Evolutionary conservation across 192 early-diverging fungal genomes (phyloP).

Genomic region (Backusella psychrophila): DNA sequence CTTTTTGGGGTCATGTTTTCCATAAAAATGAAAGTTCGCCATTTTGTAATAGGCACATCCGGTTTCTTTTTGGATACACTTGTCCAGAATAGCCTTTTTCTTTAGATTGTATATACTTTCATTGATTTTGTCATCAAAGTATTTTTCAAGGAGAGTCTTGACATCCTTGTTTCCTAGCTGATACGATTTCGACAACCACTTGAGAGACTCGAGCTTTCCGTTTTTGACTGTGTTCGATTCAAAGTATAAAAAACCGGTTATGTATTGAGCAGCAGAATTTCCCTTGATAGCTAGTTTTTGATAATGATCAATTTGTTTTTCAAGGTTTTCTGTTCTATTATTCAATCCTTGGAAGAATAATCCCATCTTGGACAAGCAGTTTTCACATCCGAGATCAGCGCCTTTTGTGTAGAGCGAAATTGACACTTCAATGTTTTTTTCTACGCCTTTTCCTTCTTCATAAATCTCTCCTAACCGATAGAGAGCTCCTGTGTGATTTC

Average conservation of each 20-base stretch:
- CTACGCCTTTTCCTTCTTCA: not conserved
- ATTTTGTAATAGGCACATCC: not conserved
- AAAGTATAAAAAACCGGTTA: not conserved
- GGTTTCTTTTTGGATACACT: not conserved
- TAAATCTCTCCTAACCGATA: not conserved
- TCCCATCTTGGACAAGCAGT: not conserved
- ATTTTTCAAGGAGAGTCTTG: not conserved
- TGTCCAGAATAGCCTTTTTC: not conserved
- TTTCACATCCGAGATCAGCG: not conserved
- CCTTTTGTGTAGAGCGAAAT: not conserved
- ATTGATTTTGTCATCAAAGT: not conserved
- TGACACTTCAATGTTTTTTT: not conserved
- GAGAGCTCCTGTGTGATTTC: not conserved
- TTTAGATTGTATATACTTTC: not conserved
- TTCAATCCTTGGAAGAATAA: not conserved
- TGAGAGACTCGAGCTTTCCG: not conserved
- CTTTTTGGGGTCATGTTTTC: not conserved
- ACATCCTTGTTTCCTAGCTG: not conserved
- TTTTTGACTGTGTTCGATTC: not conserved
- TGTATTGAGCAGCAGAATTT: not conserved
- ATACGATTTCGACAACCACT: not conserved
- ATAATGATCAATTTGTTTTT: not conserved
- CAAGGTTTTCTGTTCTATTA: not conserved
- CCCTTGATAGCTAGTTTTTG: not conserved
- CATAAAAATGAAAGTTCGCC: not conserved